Evolutionary conservation across 495 filamentous ascomycete genomes (phyloP), one percentile per base, ranked within the genome.

Genomic region (Aspergillus avenaceus): DNA sequence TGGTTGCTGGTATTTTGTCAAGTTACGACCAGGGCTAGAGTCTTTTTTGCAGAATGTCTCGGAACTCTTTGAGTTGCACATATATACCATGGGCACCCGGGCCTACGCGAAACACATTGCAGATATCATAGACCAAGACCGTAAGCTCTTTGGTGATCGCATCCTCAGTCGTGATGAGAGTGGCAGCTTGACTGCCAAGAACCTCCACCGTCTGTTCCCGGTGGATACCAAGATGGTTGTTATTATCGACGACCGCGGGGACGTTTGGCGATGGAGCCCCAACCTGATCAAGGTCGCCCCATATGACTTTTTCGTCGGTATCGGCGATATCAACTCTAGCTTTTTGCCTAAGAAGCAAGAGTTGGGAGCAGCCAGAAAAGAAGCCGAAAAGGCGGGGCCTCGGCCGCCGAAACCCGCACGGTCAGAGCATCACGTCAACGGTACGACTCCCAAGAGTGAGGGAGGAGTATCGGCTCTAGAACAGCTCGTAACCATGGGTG

Each of bases 161-260:
- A 91, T 99, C 61, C 85, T 99, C 55, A 96, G 91, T 61, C 85
- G 93, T 47, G 91, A 97, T 61, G 93, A 99, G 67, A 99, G 91
- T 63, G 91, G 91, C 31, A 96, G 86, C 61, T 79, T 97, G 68
- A 87, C 82, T 2, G 82, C 86, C 34, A 99, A 99, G 74, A 92
- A 81, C 50, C 76, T 99, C 6, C 86, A 95, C 61, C 82, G 95
- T 13, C 66, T 99, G 27, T 99, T 99, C 65, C 93, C 93, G 13
- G 88, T 95, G 36, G 93, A 96, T 69, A 97, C 91, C 8, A 92
- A 95, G 70, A 99, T 99, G 93, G 93, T 96, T 16, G 90, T 95
- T 23, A 96, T 99, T 60, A 99, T 99, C 52, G 93, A 99, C 65
- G 93, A 99, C 61, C 81, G 93, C 56, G 90, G 89, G 26, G 93